Evolutionary conservation across 331 rosid genomes (phyloP).

Genomic region (Acacia concinna): DNA sequence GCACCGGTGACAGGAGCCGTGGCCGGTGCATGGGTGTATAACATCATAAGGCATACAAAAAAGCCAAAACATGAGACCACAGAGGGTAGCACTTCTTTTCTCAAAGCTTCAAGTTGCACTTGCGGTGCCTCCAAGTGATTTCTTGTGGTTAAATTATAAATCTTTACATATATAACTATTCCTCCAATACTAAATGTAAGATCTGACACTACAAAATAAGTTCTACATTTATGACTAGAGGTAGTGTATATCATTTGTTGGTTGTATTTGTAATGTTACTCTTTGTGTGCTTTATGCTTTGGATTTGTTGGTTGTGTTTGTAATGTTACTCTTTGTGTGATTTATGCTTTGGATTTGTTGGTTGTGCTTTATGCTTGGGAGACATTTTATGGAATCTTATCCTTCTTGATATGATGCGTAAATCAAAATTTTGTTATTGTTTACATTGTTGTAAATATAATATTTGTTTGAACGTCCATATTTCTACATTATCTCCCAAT

Average conservation of each 20-base stretch:
- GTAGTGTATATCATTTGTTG: too few relatives aligned
- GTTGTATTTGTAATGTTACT: too few relatives aligned
- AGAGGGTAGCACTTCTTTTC: constrained; percentile 58
- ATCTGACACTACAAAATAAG: too few relatives aligned
- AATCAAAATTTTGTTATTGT: background rate
- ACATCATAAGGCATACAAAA: constrained; percentile 54
- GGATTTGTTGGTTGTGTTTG: background rate
- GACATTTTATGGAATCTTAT: background rate
- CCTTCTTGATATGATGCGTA: background rate
- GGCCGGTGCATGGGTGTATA: constrained; percentile 68
- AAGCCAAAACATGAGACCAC: constrained; percentile 68
- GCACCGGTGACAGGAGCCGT: constrained; percentile 63
- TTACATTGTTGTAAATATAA: background rate
- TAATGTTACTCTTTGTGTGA: background rate
- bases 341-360: background rate
- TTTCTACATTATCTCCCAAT: too few relatives aligned
- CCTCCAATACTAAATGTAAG: too few relatives aligned
- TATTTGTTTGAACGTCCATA: too few relatives aligned
- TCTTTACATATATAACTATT: too few relatives aligned
- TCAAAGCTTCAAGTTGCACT: constrained; percentile 36
- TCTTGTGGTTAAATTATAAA: background rate
- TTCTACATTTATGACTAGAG: too few relatives aligned
- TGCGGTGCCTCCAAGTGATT: constrained; percentile 3
- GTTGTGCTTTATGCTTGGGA: background rate
- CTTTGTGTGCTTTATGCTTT: too few relatives aligned